Base-by-base conservation (phyloP, 1,284 basidiomycete genomes). In the Phlebopus sp. region DNA sequence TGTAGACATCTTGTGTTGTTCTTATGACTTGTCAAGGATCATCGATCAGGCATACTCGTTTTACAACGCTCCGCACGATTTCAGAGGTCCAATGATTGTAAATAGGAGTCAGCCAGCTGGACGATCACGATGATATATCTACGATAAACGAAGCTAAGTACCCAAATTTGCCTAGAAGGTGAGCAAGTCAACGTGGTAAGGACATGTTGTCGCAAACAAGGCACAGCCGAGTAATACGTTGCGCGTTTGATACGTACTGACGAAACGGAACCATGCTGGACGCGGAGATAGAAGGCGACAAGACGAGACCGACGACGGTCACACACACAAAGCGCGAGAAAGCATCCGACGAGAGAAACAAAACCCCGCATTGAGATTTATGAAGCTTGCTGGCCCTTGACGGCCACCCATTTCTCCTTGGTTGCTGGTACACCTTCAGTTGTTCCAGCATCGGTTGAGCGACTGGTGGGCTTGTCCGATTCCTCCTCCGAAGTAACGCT, bases 401-500 rank as follows among this genome's bases (percentile, higher is more conserved):
- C 80, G 23, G 84, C 72, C 46, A 90, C 78, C 86, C 87, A 89
- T 59, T 84, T 86, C 61, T 87, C 84, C 59, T 77, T 78, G 56
- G 41, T 31, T 9, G 27, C 27, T 29, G 27, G 5, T 23, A 23
- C 21, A 23, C 21, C 48, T 15, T 70, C 62, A 36, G 57, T 72
- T 36, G 57, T 72, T 44, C 53, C 54, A 23, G 68, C 69, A 18
- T 60, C 55, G 14, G 52, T 53, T 32, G 55, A 50, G 34, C 58
- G 51, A 37, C 57, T 62, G 40, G 64, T 64, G 43, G 66, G 62
- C 52, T 74, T 77, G 30, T 77, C 75, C 17, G 69, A 63, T 55
- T 84, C 83, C 54, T 84, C 84, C 55, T 88, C 86, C 40, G 86
- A 86, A 5, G 84, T 82, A 54, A 84, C 69, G 56, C 82, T 86